These are phyloP conservation scores for Penicillium paneum DNA, from an alignment of 2,329 filamentous ascomycete genomes.

Conservation along the genomic window DNA sequence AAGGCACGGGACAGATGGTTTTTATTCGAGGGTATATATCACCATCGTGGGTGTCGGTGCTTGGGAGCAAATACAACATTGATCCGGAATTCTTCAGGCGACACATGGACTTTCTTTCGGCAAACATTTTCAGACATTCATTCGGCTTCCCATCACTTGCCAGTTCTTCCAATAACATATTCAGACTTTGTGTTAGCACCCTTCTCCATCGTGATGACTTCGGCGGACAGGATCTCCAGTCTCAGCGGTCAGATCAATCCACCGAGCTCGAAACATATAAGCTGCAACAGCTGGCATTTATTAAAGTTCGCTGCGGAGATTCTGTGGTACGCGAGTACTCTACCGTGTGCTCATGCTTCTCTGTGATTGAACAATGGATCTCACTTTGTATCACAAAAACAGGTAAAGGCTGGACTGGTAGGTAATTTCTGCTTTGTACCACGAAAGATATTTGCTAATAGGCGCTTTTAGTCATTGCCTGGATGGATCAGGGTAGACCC, in stretches of 20 bases:
- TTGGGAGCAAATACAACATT: neutral
- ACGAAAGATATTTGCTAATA: no score
- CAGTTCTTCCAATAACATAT: neutral
- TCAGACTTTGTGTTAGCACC: neutral
- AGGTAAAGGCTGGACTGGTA: no score
- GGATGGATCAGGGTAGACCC: no score
- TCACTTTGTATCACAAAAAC: no score
- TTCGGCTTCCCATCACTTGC: neutral
- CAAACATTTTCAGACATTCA: neutral
- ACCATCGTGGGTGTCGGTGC: neutral
- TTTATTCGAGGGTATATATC: neutral
- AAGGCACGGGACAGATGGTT: neutral
- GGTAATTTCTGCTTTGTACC: no score
- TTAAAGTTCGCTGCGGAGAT: no score
- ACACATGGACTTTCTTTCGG: neutral
- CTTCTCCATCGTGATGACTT: neutral
- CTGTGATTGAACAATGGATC: no score
- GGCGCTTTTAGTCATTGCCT: no score
- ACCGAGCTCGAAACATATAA: neutral
- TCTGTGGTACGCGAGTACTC: no score
- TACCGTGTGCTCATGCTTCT: no score
- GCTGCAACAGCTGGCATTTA: no score
- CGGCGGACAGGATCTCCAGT: neutral
- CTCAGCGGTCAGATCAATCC: neutral
- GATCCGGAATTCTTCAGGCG: neutral